Evolutionary conservation across 306 rosid genomes (phyloP), one percentile per base, ranked within the genome.

Genomic region (Bauhinia variegata): DNA sequence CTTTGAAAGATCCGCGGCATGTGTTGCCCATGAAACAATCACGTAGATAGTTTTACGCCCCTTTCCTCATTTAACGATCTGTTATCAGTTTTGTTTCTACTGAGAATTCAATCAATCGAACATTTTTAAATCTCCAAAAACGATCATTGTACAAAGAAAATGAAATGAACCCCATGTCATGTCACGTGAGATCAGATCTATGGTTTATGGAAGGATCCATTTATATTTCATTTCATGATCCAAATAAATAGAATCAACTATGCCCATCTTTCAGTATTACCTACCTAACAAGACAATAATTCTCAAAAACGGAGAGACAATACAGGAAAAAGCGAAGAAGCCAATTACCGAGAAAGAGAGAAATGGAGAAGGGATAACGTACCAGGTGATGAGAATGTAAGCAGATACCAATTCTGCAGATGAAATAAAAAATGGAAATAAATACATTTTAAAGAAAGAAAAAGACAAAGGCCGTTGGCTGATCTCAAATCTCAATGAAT

Each of bases 1-100:
- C 93, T 79, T 78, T 81, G 78, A 78, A 83, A 88, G 97, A 91
- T 83, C 97, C 91, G 56, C 97, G 97, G 91, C 97, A 91, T 86
- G 96, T 84, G 79, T 91, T 91, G 97, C 97, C 97, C 97, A 91
- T 91, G 82, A 88, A 91, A 81, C 81, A 78, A 69, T 65, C 73
- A 76, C 66, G 74, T 74, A 33, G 48, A 60, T 42, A 9, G 43
- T 13, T 70, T 72, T 67, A 80, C 69, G 54, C 67, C 52, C 71
- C 67, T 65, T 60, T 73, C 88, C 70, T 72, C 81, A 74, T 80
- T 80, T 59, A 78, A 81, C 73, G 63, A 76, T 60, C 71, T 69
- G 83, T 68, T 77, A 78, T 78, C 82, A 65, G 71, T 78, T 75
- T 56, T 8, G 7, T 15, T 38, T 6, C 5, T 19, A 28, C 72